A percentile compares a stretch with the other conserved stretches of the same genome.
phyloP scores from a whole-genome alignment of 192 early-diverging fungal species.

The Coemansia sp. region DNA sequence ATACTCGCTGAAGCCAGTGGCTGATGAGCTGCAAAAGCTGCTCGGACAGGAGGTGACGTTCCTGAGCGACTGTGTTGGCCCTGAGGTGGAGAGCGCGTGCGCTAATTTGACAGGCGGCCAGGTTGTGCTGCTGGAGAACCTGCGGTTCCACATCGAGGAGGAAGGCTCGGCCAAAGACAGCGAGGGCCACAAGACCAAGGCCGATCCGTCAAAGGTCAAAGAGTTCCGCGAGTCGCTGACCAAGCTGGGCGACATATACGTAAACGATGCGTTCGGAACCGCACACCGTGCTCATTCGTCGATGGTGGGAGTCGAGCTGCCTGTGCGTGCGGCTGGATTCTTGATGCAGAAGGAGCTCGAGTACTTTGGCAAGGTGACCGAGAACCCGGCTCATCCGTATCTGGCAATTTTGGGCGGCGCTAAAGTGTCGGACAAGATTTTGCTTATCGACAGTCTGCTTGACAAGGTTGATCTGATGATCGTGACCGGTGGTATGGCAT shows the following conservation, averaged over 20 bases:
- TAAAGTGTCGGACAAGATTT: conserved; percentile 99
- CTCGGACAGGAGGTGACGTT: conserved; percentile 84
- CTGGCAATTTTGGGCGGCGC: conserved; percentile 96
- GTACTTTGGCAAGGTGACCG: conserved; percentile 96
- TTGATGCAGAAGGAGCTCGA: conserved; percentile 99
- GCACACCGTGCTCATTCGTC: conserved; percentile 97
- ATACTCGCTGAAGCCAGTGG: conserved; percentile 90
- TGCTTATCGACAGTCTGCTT: conserved; percentile 94
- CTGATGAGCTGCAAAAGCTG: conserved; percentile 74
- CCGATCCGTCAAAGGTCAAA: conserved; percentile 70
- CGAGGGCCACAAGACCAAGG: conserved; percentile 90
- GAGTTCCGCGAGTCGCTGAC: conserved; percentile 90
- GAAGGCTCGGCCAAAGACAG: conserved; percentile 92
- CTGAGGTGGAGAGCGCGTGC: conserved; percentile 77
- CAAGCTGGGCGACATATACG: conserved; percentile 91
- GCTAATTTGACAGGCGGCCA: conserved; percentile 64
- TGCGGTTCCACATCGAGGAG: conserved; percentile 98
- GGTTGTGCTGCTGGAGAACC: conserved; percentile 94
- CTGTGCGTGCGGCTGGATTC: conserved; percentile 88
- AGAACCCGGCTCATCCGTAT: conserved; percentile 90
- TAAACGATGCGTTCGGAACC: conserved; percentile 99
- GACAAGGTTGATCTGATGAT: conserved; percentile 91
- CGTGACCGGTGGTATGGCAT: conserved; percentile 93
- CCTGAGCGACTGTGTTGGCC: conserved; percentile 91
- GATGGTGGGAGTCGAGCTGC: conserved; percentile 94